Evolutionary conservation across 768 basidiomycete species (phyloP), one percentile per base, ranked within the genome.

Genomic region (Agrocybe praecox): DNA sequence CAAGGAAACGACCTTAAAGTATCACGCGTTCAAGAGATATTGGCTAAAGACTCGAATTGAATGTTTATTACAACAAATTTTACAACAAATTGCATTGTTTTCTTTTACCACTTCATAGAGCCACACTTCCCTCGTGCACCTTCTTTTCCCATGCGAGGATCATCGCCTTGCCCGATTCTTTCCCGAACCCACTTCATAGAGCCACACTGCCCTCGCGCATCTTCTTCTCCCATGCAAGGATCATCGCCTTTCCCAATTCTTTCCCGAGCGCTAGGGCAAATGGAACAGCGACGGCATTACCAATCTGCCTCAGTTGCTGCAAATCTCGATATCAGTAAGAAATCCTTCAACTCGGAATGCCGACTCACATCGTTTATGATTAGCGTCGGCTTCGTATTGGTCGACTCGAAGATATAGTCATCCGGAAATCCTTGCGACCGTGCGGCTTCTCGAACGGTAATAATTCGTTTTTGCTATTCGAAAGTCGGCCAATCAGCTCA

Each of bases 391-490:
- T 63, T 55, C 6, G 69, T 64, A 36, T 81, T 76, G 2, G 66
- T 72, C 0, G 87, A 88, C 48, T 77, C 60, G 56, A 92, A 89
- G n/a, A 77, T 58, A 59, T 89, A 90, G 34, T 73, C 43, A 58
- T 93, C 91, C 0, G 89, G 88, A 62, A 93, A 92, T 0, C 91
- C 91, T 72, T 93, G 91, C 0, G 86, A 83, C 21, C 91, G 80
- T 17, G 90, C 89, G 44, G 79, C 82, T 64, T 92, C 90, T 29
- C 82, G 76, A 14, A 90, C 80, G 3, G 77, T 86, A 40, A 90
- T 65, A 22, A 89, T 80, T 7, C 91, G 82, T 60, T 84, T 84
- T 87, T 92, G 88, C 86, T 92, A 62, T 42, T 15, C 24, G 23
- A 11, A 23, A 55, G 46, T 45, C 18, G 9, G 9, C 26, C 22